Conservation (phyloP, 805 yeast species). For the Candida ortonii region DNA sequence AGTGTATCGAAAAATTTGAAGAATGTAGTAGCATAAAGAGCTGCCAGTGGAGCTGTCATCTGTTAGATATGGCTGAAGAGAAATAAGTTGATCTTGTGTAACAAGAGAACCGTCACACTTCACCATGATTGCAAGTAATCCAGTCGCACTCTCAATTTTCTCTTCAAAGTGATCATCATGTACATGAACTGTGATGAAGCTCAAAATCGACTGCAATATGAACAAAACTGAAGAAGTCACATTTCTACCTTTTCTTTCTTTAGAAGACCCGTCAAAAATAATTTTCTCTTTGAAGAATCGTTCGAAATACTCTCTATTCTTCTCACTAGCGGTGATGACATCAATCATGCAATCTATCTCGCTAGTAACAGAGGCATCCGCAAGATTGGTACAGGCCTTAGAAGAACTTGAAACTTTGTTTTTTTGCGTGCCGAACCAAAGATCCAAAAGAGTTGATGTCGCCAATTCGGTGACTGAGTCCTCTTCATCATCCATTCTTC, state of each 20-base stretch:
- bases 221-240: slow-evolving; percentile 23
- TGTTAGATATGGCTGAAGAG: slow-evolving; percentile 62
- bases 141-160: slow-evolving; percentile 38
- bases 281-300: slow-evolving; percentile 45
- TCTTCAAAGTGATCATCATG: slow-evolving; percentile 26
- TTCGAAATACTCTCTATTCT: slow-evolving; percentile 44
- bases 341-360: slow-evolving; percentile 37
- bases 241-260: slow-evolving; percentile 13
- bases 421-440: slow-evolving; percentile 37
- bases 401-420: too few relatives aligned
- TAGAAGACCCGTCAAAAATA: slow-evolving; percentile 29
- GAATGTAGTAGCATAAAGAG: slow-evolving; percentile 44
- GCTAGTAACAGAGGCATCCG: slow-evolving; percentile 4
- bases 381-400: too few relatives aligned
- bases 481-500: slow-evolving; percentile 69
- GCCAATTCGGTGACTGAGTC: slow-evolving; percentile 46
- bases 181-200: slow-evolving; percentile 34
- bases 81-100: slow-evolving; percentile 61
- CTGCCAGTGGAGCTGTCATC: slow-evolving; percentile 43
- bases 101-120: slow-evolving; percentile 52
- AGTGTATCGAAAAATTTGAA: slow-evolving; percentile 52
- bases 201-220: slow-evolving; percentile 38
- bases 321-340: slow-evolving; percentile 37
- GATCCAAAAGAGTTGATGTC: slow-evolving; percentile 33
- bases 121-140: slow-evolving; percentile 54